Evolutionary conservation across 2,329 filamentous ascomycete species (phyloP), one percentile per base, ranked within the genome.

Genomic region (Cordyceps pruinosa): DNA sequence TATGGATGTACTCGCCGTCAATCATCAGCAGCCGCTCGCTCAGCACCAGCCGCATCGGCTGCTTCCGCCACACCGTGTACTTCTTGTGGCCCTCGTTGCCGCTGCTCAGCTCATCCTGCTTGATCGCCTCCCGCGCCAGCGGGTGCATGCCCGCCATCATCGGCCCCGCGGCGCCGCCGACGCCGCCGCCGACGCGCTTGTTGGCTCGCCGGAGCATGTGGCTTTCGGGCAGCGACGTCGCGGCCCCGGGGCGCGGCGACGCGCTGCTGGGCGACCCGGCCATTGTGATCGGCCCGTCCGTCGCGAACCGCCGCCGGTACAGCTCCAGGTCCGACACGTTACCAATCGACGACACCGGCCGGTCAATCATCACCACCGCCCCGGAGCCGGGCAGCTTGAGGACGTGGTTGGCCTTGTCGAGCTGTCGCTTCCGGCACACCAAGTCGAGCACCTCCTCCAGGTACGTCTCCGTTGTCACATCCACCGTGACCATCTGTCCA

Each of bases 1-100:
- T 90, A 70, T 93, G 89, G 60, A 95, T 84, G 69, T 92, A 94
- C 69, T 95, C 90, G 59, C 88, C 88, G 64, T 93, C 89, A 62
- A 95, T 89, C 47, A 88, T 85, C 42, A 94, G 75, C 10, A 90
- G 82, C 58, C 88, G 83, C 64, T 91, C 87, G 59, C 89, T 88
- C 66, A 87, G 82, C 42, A 89, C 85, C 64, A 94, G 87, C 25
- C 88, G 85, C 81, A 94, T 90, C 9, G 88, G 86, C 70, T 92
- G 88, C 71, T 91, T 90, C 61, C 89, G 84, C 75, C 87, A 88
- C 17, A 95, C 89, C 13, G 83, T 85, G 71, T 90, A 94, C 64
- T 86, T 87, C 66, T 89, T 87, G 73, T 89, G 88, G 64, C 79
- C 84, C 42, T 78, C 76, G 58, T 75, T 77, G 61, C 76, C 76